A percentile compares a stretch with the other conserved stretches of the same genome.
Conservation (phyloP, 129 eudicot genomes). For the Gnaphalium uliginosum region DNA sequence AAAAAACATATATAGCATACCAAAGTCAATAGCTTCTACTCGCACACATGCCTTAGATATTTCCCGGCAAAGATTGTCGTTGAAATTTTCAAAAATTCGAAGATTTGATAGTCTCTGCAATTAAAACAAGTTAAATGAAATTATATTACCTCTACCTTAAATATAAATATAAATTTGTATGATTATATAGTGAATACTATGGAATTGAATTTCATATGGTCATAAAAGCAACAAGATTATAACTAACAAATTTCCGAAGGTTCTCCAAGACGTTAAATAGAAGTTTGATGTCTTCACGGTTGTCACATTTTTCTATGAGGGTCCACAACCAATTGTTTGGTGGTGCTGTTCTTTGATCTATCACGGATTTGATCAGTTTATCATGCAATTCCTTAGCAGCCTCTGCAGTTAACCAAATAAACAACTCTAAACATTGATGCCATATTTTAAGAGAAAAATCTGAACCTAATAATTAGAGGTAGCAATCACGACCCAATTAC, state of each 20-base stretch:
- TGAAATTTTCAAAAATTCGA: slow-evolving; percentile 74
- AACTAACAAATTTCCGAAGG: slow-evolving; percentile 86
- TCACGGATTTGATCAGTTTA: slow-evolving; percentile 58
- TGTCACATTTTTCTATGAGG: slow-evolving; percentile 61
- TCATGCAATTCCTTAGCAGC: slow-evolving; percentile 74
- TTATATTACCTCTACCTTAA: neutral
- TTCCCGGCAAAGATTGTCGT: slow-evolving; percentile 76
- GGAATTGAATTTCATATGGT: neutral
- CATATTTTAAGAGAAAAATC: neutral
- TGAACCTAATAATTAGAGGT: neutral
- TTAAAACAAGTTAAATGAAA: neutral
- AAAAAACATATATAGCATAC: slow-evolving; percentile 37
- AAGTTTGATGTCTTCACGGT: slow-evolving; percentile 73
- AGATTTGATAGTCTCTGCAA: slow-evolving; percentile 91
- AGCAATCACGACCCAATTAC: neutral
- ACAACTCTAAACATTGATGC: neutral
- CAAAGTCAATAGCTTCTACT: slow-evolving; percentile 78
- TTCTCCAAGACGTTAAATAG: slow-evolving; percentile 65
- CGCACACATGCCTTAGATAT: slow-evolving; percentile 78
- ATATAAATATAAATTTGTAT: slow-evolving; percentile 1
- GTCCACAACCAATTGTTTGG: slow-evolving; percentile 87
- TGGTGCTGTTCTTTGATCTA: slow-evolving; percentile 66
- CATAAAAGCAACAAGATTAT: slow-evolving; percentile 1
- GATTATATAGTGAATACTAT: neutral
- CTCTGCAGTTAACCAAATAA: slow-evolving; percentile 45